Percentiles rank a stretch among this genome's conserved stretches.
phyloP scores from a whole-genome alignment of 2,329 filamentous ascomycete species.

The Pestalotiopsis sp. region DNA sequence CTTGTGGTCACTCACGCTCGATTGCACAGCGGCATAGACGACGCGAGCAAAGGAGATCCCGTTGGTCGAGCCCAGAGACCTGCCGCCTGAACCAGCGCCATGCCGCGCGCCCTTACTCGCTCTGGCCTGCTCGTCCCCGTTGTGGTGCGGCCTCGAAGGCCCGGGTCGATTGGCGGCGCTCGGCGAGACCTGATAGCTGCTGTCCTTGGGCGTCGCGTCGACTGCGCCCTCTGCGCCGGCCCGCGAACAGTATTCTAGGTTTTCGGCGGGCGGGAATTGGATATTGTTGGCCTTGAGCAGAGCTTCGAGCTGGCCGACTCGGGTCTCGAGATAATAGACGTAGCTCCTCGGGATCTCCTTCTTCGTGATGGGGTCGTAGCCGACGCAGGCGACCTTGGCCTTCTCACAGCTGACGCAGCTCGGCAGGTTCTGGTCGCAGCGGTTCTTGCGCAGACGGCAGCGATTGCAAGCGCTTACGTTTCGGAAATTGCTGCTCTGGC shows the following conservation, averaged over 20 bases:
- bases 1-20: constrained; percentile 64
- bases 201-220: constrained; percentile 37
- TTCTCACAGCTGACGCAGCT: constrained; percentile 93
- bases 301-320: constrained; percentile 81
- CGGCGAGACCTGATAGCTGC: constrained; percentile 32
- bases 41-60: constrained; percentile 94
- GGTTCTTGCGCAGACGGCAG: constrained; percentile 89
- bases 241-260: constrained; percentile 68
- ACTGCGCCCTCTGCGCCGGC: constrained; percentile 39
- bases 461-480: constrained; percentile 95
- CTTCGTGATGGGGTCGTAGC: constrained; percentile 96
- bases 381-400: constrained; percentile 87
- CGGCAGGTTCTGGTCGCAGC: constrained; percentile 90
- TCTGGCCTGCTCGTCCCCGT: constrained; percentile 56
- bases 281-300: constrained; percentile 72
- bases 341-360: constrained; percentile 93
- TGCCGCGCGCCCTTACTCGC: constrained; percentile 32
- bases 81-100: constrained; percentile 68
- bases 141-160: constrained; percentile 35
- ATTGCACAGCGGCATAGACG: constrained; percentile 90
- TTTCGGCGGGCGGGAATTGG: constrained; percentile 69
- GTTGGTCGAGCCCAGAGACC: constrained; percentile 82
- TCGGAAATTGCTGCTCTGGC: constrained; percentile 71
- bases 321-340: constrained; percentile 90
- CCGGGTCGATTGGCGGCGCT: constrained; percentile 34